phyloP scores from a whole-genome alignment of 164 flowering plant species.

The Berberis vulgaris region DNA sequence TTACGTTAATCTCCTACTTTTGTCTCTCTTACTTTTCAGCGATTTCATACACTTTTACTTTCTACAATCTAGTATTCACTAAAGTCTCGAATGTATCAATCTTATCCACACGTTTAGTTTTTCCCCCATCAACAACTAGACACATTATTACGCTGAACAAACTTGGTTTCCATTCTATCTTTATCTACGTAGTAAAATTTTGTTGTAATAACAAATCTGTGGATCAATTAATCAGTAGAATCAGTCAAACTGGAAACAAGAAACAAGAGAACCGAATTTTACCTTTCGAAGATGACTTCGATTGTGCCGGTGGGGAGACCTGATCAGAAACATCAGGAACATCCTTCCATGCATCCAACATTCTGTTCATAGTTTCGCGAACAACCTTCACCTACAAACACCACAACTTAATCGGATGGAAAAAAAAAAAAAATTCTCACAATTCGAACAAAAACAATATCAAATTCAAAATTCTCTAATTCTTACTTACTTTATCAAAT shows the following conservation, averaged over 20 bases:
- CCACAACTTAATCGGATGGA: neutral
- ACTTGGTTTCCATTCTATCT: too few species aligned
- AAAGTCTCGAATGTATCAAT: too few species aligned
- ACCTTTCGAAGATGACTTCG: conserved; percentile 61
- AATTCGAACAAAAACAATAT: neutral
- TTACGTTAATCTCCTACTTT: too few species aligned
- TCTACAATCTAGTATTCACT: too few species aligned
- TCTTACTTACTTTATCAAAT: conserved; percentile 62
- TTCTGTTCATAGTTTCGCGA: conserved; percentile 10
- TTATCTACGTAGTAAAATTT: too few species aligned
- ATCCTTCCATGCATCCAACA: conserved; percentile 14
- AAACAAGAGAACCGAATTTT: neutral
- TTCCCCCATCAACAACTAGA: too few species aligned
- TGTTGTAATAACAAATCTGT: neutral
- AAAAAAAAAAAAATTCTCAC: neutral
- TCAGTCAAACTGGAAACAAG: neutral
- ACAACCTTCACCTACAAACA: conserved; percentile 9
- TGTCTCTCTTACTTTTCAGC: too few species aligned
- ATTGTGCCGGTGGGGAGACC: conserved; percentile 36
- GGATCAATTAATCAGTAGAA: neutral
- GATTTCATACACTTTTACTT: too few species aligned
- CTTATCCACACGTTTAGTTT: too few species aligned
- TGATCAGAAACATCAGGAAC: conserved; percentile 5
- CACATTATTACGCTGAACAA: too few species aligned
- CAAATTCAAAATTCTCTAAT: neutral